Percentiles rank a stretch among this genome's conserved stretches.
These are phyloP conservation scores for Tilletia horrida DNA, from an alignment of 1,284 basidiomycete genomes.

Conservation along the genomic window DNA sequence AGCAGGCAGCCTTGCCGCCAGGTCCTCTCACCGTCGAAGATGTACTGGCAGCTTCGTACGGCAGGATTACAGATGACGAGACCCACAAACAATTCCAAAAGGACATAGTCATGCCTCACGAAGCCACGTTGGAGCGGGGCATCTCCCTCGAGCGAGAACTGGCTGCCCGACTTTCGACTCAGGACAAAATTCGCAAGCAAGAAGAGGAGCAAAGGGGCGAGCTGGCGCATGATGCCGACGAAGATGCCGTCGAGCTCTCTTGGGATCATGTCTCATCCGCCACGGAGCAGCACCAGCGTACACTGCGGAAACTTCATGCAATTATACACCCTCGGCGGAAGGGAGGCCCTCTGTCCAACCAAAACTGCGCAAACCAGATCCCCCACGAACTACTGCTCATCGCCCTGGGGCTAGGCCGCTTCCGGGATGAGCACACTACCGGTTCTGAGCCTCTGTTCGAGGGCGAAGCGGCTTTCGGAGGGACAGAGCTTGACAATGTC, in stretches of 20 bases:
- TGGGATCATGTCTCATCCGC: constrained; percentile 23
- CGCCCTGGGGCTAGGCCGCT: constrained; percentile 45
- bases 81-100: constrained; percentile 22
- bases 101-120: constrained; percentile 29
- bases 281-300: constrained; percentile 13
- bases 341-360: constrained; percentile 23
- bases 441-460: constrained; percentile 39
- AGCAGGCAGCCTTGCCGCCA: constrained; percentile 35
- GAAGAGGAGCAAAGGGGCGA: constrained; percentile 11
- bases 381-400: constrained; percentile 43
- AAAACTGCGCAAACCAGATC: constrained; percentile 17
- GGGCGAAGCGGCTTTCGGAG: constrained; percentile 41
- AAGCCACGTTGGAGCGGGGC: constrained; percentile 26
- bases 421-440: constrained; percentile 37
- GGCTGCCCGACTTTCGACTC: neutral
- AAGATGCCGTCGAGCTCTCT: constrained; percentile 22
- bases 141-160: constrained; percentile 14
- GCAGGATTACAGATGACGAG: constrained; percentile 19
- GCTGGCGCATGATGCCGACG: constrained; percentile 38
- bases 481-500: constrained; percentile 19
- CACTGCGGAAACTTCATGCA: neutral
- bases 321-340: constrained; percentile 22
- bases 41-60: constrained; percentile 28
- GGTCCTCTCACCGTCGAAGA: constrained; percentile 37
- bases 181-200: neutral